These are phyloP conservation scores for Cucurbita moschata DNA, from an alignment of 306 rosid genomes.

Conservation along the genomic window DNA sequence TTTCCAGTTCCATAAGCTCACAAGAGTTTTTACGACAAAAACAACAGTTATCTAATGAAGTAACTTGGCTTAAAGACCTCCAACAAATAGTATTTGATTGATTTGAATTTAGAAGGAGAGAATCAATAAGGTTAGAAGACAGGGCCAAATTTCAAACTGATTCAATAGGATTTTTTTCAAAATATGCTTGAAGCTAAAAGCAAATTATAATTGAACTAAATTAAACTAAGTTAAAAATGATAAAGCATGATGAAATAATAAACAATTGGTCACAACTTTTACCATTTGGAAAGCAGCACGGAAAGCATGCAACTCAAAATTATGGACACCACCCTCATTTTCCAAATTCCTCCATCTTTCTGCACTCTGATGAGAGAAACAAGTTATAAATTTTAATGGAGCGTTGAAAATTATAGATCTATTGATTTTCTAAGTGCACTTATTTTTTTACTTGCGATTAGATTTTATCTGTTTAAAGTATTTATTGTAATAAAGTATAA, in stretches of 20 bases:
- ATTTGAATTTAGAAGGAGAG: background rate
- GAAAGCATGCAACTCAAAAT: constrained; percentile 79
- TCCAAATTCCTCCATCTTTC: constrained; percentile 84
- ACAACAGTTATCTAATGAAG: background rate
- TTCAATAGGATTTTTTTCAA: background rate
- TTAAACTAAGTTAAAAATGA: background rate
- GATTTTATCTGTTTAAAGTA: background rate
- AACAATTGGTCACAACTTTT: constrained; percentile 4
- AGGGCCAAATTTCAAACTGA: background rate
- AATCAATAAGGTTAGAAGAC: background rate
- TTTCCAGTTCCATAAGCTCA: background rate
- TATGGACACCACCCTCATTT: constrained; percentile 49
- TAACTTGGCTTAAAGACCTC: background rate
- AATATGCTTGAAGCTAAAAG: background rate
- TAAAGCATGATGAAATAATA: no score
- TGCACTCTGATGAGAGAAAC: constrained; percentile 58
- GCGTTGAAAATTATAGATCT: background rate
- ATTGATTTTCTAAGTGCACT: background rate
- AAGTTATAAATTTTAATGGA: constrained; percentile 3
- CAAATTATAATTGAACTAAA: background rate
- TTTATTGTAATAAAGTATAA: background rate
- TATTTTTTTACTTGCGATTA: background rate
- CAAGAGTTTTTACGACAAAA: background rate
- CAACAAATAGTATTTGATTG: background rate
- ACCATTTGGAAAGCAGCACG: constrained; percentile 96